Evolutionary conservation across 2,329 filamentous ascomycete species (phyloP).

Genomic region (Zelopaecilomyces penicillatus): DNA sequence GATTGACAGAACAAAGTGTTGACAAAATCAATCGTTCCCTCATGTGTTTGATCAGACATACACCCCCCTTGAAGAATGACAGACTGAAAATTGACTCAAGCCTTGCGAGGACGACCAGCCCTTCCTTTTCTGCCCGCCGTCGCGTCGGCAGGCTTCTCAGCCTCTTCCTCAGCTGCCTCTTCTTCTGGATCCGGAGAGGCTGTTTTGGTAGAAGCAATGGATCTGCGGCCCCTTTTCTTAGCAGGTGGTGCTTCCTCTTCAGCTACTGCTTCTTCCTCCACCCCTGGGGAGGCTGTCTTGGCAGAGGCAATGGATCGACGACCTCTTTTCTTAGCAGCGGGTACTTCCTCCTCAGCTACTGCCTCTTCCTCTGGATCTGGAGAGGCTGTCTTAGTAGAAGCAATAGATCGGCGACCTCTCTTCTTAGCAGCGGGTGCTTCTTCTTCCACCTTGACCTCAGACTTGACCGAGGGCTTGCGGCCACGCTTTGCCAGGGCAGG

Average conservation of each 20-base stretch:
- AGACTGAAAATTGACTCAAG: too few relatives aligned
- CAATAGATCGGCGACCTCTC: slow-evolving; percentile 2
- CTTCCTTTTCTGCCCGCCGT: too few relatives aligned
- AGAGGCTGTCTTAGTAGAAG: slow-evolving; percentile 8
- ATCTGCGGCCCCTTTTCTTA: too few relatives aligned
- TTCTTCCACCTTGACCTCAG: slow-evolving; percentile 14
- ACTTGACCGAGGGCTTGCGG: slow-evolving; percentile 12
- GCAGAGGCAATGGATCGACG: slow-evolving; percentile 8
- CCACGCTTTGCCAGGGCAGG: slow-evolving; percentile 10
- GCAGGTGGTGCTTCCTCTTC: slow-evolving; percentile 2
- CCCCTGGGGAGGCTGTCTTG: slow-evolving; percentile 3
- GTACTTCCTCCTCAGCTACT: slow-evolving; percentile 9
- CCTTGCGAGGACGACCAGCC: too few relatives aligned
- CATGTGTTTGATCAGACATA: too few relatives aligned
- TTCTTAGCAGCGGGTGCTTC: slow-evolving; percentile 9
- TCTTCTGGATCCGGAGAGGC: too few relatives aligned
- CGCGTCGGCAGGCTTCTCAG: too few relatives aligned
- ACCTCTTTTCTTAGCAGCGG: slow-evolving; percentile 19
- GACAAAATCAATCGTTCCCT: too few relatives aligned
- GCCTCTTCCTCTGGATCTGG: slow-evolving; percentile 11
- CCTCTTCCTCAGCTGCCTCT: slow-evolving; percentile 1
- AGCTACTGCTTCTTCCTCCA: not conserved
- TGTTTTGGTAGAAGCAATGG: too few relatives aligned
- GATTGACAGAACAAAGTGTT: too few relatives aligned
- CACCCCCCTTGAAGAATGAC: too few relatives aligned